A percentile compares a stretch with the other conserved stretches of the same genome.
phyloP scores from a whole-genome alignment of 768 basidiomycete species.

The Chalciporus sphaerocephalus region DNA sequence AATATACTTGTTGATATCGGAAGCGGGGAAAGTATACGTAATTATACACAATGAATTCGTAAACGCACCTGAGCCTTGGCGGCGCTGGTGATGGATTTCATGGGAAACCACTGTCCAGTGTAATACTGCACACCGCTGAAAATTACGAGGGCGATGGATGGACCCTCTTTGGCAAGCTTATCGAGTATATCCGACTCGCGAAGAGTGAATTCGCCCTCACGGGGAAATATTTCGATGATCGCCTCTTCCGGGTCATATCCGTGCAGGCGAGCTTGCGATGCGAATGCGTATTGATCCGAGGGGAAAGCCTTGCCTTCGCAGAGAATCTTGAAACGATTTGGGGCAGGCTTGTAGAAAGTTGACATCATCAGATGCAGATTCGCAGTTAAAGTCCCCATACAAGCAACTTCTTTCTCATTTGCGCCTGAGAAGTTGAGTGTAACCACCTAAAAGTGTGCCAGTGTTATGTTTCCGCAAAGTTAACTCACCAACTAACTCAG shows the following conservation, averaged over 20 bases:
- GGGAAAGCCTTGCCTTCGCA: constrained; percentile 95
- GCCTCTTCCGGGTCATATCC: constrained; percentile 69
- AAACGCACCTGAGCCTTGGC: constrained; percentile 72
- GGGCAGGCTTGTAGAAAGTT: constrained; percentile 88
- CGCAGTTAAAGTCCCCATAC: constrained; percentile 91
- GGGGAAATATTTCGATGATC: constrained; percentile 75
- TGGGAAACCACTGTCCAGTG: constrained; percentile 93
- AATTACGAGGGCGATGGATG: constrained; percentile 82
- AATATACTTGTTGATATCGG: constrained; percentile 7
- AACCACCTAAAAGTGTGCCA: constrained; percentile 8
- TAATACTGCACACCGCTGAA: constrained; percentile 97
- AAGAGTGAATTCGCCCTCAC: constrained; percentile 78
- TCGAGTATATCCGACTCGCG: constrained; percentile 86
- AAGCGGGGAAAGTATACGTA: constrained; percentile 22
- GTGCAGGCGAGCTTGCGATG: constrained; percentile 83
- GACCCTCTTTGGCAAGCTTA: constrained; percentile 65
- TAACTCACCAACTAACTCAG: constrained; percentile 73
- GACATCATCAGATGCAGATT: constrained; percentile 96
- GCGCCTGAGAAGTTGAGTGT: constrained; percentile 55
- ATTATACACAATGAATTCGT: constrained; percentile 19
- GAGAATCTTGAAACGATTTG: constrained; percentile 84
- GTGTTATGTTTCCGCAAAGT: constrained; percentile 4
- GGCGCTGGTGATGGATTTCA: constrained; percentile 75
- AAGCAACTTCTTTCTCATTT: constrained; percentile 83
- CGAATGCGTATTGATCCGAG: constrained; percentile 96